Percentiles rank a stretch among this genome's conserved stretches.
phyloP scores from a whole-genome alignment of 768 basidiomycete genomes.

The Pleurotus eryngii region DNA sequence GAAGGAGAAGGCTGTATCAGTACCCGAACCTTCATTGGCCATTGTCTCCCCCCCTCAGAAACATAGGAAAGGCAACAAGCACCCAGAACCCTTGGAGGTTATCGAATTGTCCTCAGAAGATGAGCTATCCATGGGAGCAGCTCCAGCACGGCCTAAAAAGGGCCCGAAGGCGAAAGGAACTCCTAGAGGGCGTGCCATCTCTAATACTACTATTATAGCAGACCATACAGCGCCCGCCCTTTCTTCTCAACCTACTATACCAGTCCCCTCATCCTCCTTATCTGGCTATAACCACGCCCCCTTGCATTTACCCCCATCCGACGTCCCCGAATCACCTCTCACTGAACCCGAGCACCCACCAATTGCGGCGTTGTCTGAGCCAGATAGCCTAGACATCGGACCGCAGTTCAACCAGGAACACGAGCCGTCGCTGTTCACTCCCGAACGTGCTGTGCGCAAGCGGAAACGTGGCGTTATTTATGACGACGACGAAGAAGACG shows the following conservation, averaged over 20 bases:
- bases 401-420: neutral
- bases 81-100: slow-evolving; percentile 23
- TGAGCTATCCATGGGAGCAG: slow-evolving; percentile 28
- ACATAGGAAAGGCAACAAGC: neutral
- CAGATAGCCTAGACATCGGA: neutral
- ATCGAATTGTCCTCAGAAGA: slow-evolving; percentile 47
- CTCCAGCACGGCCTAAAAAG: slow-evolving; percentile 11
- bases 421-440: neutral
- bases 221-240: slow-evolving; percentile 13
- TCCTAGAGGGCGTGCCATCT: neutral
- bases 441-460: neutral
- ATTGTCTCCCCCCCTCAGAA: neutral
- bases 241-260: slow-evolving; percentile 19
- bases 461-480: slow-evolving; percentile 15
- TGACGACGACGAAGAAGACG: neutral
- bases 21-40: neutral
- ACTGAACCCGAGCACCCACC: slow-evolving; percentile 2
- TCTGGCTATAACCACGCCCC: slow-evolving; percentile 1
- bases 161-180: slow-evolving; percentile 21
- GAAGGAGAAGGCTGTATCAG: neutral
- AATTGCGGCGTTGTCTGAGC: slow-evolving; percentile 2
- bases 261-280: slow-evolving; percentile 20
- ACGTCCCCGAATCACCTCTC: neutral
- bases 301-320: slow-evolving; percentile 1
- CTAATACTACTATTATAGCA: slow-evolving; percentile 9